Evolutionary conservation across 2,329 filamentous ascomycete species (phyloP), one percentile per base, ranked within the genome.

Genomic region (Aspergillus aculeatus): DNA sequence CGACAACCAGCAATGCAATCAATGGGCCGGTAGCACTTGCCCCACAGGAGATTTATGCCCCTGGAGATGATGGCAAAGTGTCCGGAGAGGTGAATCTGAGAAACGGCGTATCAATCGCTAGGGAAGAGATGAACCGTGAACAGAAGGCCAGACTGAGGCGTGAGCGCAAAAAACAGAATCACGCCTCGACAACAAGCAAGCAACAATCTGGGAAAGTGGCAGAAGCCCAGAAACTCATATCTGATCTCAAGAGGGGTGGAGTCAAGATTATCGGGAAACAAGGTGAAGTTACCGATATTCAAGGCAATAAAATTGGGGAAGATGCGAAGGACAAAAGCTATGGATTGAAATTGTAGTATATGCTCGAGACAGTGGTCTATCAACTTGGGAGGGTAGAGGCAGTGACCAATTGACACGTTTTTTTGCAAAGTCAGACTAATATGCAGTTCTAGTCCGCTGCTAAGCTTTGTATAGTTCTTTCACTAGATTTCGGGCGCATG

Each of bases 251-350:
- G 81, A 91, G 89, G 83, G 92, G 91, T 55, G 91, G 91, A 61
- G 94, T 97, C 68, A 94, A 90, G 82, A 85, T 98, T 61, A 95
- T 97, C 78, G 93, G 92, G 63, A 90, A 89, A 78, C 93, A 91
- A 81, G 94, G 94, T 55, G 89, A 93, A 75, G 80, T 96, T 57
- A 88, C 89, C 19, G 89, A 96, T 77, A 84, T 96, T 35, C 87
- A 95, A 67, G 93, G 93, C 31, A 91, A 89, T 70, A 89, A 90
- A 79, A 83, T 89, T 48, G 81, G 60, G 35, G 55, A 63, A 44
- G 57, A 53, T 26, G 47, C 64, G 38, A 72, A 66, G 50, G 69
- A 57, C 56, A 71, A 68, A 47, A 69, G 64, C 10, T 71, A 73
- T 64, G 65, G 61, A 31, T 61, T 78, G 41, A 78, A 78, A 61